Evolutionary conservation across 257 asterid species (phyloP).

Genomic region (Anisodus acutangulus): DNA sequence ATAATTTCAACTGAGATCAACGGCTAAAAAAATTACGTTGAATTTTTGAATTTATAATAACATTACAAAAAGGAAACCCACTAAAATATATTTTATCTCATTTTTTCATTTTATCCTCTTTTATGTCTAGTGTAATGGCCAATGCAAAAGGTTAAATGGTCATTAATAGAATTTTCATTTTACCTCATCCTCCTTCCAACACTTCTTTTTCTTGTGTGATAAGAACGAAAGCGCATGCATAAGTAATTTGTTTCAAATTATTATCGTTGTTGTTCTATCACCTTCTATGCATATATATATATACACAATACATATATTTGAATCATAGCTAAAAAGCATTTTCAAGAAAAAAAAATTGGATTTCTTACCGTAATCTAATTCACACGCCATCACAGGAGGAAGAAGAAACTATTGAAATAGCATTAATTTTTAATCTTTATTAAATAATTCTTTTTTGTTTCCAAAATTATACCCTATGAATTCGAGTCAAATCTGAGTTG

Average conservation of each 20-base stretch:
- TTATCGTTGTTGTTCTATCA: not conserved
- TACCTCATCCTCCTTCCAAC: not conserved
- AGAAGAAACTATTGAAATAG: not conserved
- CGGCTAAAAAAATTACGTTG: no score
- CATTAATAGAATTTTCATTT: no score
- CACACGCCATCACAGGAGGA: not conserved
- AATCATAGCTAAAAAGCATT: not conserved
- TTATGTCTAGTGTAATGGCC: no score
- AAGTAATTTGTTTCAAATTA: not conserved
- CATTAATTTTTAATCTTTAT: not conserved
- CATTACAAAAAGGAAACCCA: no score
- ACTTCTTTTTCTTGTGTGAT: constrained; percentile 11
- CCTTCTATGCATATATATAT: not conserved
- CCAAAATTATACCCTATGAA: not conserved
- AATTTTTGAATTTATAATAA: no score
- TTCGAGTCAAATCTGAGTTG: not conserved
- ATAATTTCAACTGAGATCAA: no score
- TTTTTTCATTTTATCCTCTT: no score
- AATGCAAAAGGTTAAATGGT: no score
- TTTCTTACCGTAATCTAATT: not conserved
- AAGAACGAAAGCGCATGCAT: constrained; percentile 24
- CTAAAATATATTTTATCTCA: no score
- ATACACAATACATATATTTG: not conserved
- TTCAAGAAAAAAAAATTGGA: not conserved
- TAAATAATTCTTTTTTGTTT: not conserved